A percentile compares a stretch with the other conserved stretches of the same genome.
Evolutionary conservation across 495 filamentous ascomycete genomes (phyloP).

Genomic region (Cercophora newfieldiana): DNA sequence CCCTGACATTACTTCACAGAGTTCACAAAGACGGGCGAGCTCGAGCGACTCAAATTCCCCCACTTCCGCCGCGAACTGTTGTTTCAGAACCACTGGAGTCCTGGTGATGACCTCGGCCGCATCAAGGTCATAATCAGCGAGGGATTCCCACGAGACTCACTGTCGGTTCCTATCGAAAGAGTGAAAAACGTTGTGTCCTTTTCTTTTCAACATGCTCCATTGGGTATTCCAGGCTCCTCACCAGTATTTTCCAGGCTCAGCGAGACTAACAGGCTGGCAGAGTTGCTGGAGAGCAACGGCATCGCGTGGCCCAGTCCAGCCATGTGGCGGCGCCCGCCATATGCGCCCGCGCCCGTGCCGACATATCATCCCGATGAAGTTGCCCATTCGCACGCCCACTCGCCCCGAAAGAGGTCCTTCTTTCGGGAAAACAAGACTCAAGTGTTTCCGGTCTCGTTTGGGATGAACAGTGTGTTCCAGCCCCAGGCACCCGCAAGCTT

Average conservation of each 20-base stretch:
- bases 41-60: slow-evolving; percentile 69
- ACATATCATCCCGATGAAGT: slow-evolving; percentile 44
- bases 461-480: slow-evolving; percentile 13
- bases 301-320: slow-evolving; percentile 79
- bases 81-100: slow-evolving; percentile 69
- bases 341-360: slow-evolving; percentile 39
- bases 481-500: slow-evolving; percentile 22
- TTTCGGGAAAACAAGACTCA: slow-evolving; percentile 16
- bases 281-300: slow-evolving; percentile 70
- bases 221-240: slow-evolving; percentile 52
- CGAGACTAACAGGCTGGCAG: slow-evolving; percentile 34
- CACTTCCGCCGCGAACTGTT: slow-evolving; percentile 71
- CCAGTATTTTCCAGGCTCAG: too few species aligned
- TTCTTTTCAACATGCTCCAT: slow-evolving; percentile 83
- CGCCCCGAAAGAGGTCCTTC: slow-evolving; percentile 33
- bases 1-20: slow-evolving; percentile 41
- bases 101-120: slow-evolving; percentile 67
- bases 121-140: slow-evolving; percentile 80
- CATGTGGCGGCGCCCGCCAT: slow-evolving; percentile 63
- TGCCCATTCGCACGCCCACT: slow-evolving; percentile 45
- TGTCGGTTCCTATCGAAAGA: slow-evolving; percentile 60
- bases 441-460: slow-evolving; percentile 10
- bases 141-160: slow-evolving; percentile 58
- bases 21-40: slow-evolving; percentile 62
- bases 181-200: slow-evolving; percentile 75